Base-by-base conservation (phyloP, 192 early-diverging fungal species). In the Lobosporangium transversale region DNA sequence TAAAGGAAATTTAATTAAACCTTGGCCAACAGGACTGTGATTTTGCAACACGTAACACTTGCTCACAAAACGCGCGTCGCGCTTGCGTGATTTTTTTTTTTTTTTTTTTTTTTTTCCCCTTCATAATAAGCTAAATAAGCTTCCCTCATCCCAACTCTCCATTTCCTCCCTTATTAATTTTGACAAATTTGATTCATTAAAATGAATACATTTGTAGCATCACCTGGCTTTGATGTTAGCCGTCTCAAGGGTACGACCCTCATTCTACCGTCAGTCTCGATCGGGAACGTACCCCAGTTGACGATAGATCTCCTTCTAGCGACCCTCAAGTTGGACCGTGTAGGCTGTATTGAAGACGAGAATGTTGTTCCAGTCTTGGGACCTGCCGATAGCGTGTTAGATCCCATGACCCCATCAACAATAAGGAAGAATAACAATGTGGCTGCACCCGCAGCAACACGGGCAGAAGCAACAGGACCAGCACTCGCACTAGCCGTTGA, bases 211-310 rank as follows among this genome's bases (percentile, higher is more conserved):
- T 83, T 83, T 55, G 45, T 83, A 23, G 64, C 82, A 40, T 56
- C 65, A 24, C 68, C 74, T 54, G 58, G 68, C 1, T 84, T 76
- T 47, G 67, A 84, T 51, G 53, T 60, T 30, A 52, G 69, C 5
- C 68, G 53, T 21, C 53, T 84, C 49, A 79, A 79, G n/a, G 69
- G 66, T 12, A 74, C 76, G 3, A 73, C 66, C 7, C 70, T 84
- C 50, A 75, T 81, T 48, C 54, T 85, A 70, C 92, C 92, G 10
- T 78, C 89, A 0, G 89, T 93, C 27, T 92, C 92, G 1, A 88
- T 93, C 36, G 92, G 90, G 23, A 93, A 92, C 58, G 92, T 92
- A n/a, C 90, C 92, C 30, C 92, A 93, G 62, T 73, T 92, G 15
- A 62, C 86, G 0, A 80, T 82, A n/a, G 92, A 93, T 81, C 74